Percentiles rank a stretch among this genome's conserved stretches.
These are phyloP conservation scores for Colletotrichum acutatum DNA, from an alignment of 2,329 filamentous ascomycete genomes.

Conservation along the genomic window DNA sequence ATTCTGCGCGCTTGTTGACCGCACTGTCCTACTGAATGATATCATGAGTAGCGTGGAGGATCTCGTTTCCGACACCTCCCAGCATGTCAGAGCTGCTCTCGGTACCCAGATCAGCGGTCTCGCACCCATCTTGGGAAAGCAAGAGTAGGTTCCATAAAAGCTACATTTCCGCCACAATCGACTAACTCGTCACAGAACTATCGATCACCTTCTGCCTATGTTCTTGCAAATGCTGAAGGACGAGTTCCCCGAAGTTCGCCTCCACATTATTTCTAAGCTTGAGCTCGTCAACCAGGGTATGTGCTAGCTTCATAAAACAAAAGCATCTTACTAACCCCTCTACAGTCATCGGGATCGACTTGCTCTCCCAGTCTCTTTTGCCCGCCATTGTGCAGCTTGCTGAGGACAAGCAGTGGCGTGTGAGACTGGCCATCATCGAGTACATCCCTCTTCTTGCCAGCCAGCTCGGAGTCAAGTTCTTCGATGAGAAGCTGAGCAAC, in stretches of 20 bases:
- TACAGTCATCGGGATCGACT: constrained; percentile 94
- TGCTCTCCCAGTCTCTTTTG: constrained; percentile 94
- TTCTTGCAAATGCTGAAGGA: constrained; percentile 99
- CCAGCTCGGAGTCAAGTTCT: constrained; percentile 96
- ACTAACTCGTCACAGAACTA: constrained; percentile 71
- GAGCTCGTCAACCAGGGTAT: constrained; percentile 96
- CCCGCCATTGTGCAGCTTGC: constrained; percentile 97
- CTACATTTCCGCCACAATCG: neutral
- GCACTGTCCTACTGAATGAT: constrained; percentile 88
- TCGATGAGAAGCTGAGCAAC: constrained; percentile 94
- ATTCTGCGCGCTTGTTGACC: constrained; percentile 91
- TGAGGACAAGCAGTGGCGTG: constrained; percentile 99
- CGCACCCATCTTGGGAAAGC: constrained; percentile 95
- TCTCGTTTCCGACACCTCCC: constrained; percentile 93
- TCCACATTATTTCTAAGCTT: constrained; percentile 99
- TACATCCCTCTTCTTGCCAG: constrained; percentile 97
- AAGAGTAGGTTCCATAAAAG: constrained; percentile 78
- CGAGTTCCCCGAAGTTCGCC: constrained; percentile 95
- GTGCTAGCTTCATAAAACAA: constrained; percentile 36
- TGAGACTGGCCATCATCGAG: constrained; percentile 97
- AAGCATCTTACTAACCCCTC: constrained; percentile 3
- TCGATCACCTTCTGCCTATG: constrained; percentile 96
- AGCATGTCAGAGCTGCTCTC: constrained; percentile 94
- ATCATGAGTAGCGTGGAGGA: constrained; percentile 98
- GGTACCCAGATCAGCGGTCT: constrained; percentile 97